A percentile compares a stretch with the other conserved stretches of the same genome.
phyloP scores from a whole-genome alignment of 768 basidiomycete genomes.

The Suillus ampliporus region DNA sequence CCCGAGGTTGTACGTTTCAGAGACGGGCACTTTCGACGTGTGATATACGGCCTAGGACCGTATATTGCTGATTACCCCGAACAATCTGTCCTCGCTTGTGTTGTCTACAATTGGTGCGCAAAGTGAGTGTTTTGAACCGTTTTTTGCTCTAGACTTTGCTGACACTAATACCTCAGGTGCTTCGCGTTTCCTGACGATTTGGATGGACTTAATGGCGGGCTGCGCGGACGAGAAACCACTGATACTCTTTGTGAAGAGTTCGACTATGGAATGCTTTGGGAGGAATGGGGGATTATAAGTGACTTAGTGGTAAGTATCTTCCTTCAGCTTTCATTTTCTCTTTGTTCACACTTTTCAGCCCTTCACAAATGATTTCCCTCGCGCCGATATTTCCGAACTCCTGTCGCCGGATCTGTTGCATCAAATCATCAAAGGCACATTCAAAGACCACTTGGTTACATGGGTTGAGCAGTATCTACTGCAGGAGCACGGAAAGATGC shows the following conservation, averaged over 20 bases:
- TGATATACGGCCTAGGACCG: conserved; percentile 41
- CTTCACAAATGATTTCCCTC: neutral
- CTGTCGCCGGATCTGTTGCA: no score
- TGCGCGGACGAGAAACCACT: conserved; percentile 29
- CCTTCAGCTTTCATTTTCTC: neutral
- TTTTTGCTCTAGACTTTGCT: no score
- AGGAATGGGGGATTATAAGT: conserved; percentile 39
- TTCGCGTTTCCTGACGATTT: no score
- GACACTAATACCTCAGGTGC: conserved; percentile 46
- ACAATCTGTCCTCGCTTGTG: conserved; percentile 40
- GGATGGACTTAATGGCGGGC: no score
- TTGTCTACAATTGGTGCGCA: conserved; percentile 44
- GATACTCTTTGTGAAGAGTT: conserved; percentile 23
- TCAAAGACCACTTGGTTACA: no score
- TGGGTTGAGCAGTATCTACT: neutral
- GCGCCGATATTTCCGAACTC: no score
- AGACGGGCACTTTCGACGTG: conserved; percentile 37
- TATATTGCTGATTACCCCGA: conserved; percentile 50
- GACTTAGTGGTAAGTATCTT: conserved; percentile 21
- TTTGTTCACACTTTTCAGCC: neutral
- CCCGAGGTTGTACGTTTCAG: conserved; percentile 29
- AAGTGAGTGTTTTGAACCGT: conserved; percentile 32
- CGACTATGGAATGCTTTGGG: conserved; percentile 39
- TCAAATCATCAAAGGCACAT: no score
- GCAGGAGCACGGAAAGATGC: neutral